Percentiles rank a stretch among this genome's conserved stretches.
These are phyloP conservation scores for Eimeria falciformis DNA, from an alignment of 169 alveolate species.

Conservation along the genomic window DNA sequence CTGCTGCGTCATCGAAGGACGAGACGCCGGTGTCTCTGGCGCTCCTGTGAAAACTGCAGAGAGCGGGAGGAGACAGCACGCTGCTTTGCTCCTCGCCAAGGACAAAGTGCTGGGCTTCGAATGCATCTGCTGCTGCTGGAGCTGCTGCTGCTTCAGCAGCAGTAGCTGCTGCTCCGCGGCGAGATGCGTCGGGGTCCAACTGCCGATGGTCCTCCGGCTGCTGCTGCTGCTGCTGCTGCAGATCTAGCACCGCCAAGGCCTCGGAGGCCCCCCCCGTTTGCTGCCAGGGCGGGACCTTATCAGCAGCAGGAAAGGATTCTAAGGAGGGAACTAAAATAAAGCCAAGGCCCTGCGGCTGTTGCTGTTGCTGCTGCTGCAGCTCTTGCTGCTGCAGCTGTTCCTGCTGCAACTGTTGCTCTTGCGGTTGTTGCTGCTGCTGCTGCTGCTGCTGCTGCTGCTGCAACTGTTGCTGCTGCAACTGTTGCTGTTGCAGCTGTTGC, in stretches of 20 bases:
- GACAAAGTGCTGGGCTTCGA: not conserved
- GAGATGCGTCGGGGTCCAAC: not conserved
- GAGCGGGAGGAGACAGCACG: not conserved
- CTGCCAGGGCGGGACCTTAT: not conserved
- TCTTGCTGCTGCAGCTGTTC: no score
- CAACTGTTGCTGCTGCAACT: not conserved
- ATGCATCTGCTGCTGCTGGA: not conserved
- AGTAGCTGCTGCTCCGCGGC: not conserved
- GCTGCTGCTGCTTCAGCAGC: not conserved
- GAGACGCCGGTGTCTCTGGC: not conserved
- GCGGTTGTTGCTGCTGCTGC: no score
- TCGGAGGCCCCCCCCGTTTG: not conserved
- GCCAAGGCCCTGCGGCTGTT: no score
- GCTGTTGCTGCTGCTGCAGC: no score
- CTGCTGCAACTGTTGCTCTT: no score
- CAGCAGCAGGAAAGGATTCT: not conserved
- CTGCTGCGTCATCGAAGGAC: not conserved
- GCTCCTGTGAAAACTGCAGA: constrained; percentile 20
- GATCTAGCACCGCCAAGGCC: not conserved
- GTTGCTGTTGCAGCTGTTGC: constrained; percentile 33
- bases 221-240: constrained; percentile 44
- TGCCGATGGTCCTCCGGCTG: not conserved
- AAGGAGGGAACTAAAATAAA: no score
- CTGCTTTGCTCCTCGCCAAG: not conserved
- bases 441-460: no score